Base-by-base conservation (phyloP, 257 asterid species). In the Ajuga chamaepitys region DNA sequence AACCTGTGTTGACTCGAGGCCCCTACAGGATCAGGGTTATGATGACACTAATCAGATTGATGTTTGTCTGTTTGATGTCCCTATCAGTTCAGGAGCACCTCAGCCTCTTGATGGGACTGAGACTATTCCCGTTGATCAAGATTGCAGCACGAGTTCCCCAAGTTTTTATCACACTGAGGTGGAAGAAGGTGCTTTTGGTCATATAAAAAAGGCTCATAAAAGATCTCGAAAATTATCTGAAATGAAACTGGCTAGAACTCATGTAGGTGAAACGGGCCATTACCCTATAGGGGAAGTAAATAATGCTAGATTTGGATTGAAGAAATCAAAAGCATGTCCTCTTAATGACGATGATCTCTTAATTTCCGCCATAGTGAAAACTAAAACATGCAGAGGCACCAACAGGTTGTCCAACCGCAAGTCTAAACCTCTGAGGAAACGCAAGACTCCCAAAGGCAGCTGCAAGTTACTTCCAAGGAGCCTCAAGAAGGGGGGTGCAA, bases 401-500 rank as follows among this genome's bases (percentile, higher is more conserved):
- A 74, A 56, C 17, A 88, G 80, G 56, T 58, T 78, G 80, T 48
- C 89, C 53, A 60, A 55, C 22, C 60, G 79, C 73, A 93, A 84
- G 76, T 51, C 81, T 47, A 86, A 85, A 61, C 79, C 83, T 77
- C 18, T 45, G 47, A 82, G 81, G 77, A 88, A 85, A 78, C 81
- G 79, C 70, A 88, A 83, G 77, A 79, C 76, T 65, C 79, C 80
- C 42, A 94, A 86, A 74, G 88, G 95, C 47, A 83, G 95, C 75
- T 86, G 99, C 83, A 90, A 78, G 86, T 78, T 94, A 71, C 95
- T 85, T 38, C 85, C 86, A 25, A 83, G 88, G 71, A 81, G 85
- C 73, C 78, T 82, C 60, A 89, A 74, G 73, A 85, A 83, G 75
- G 88, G 87, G 75, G 88, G 87, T 62, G 87, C 84, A 54, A 94